Evolutionary conservation across 306 rosid genomes (phyloP).

Genomic region (Mucuna pruriens): DNA sequence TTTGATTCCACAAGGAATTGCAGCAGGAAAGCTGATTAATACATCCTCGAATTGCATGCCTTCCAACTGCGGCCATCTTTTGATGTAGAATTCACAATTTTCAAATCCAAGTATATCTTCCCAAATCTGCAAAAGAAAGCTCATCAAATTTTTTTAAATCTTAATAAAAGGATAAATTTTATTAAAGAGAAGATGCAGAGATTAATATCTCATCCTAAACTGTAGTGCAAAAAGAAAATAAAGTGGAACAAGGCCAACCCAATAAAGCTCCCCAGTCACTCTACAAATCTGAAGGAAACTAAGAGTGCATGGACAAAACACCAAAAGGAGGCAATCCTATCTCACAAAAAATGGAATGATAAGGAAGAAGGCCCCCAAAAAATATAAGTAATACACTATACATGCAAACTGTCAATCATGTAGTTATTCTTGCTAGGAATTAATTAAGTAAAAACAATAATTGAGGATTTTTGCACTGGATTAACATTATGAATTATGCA

Average conservation of each 20-base stretch:
- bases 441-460: not conserved
- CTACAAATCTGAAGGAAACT: not conserved
- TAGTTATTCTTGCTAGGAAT: constrained; percentile 17
- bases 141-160: constrained; percentile 25
- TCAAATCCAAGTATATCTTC: constrained; percentile 97
- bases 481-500: constrained; percentile 32
- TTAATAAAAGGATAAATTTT: not conserved
- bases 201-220: constrained; percentile 17
- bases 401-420: constrained; percentile 24
- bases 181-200: not conserved
- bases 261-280: not conserved
- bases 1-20: constrained; percentile 95
- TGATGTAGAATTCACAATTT: constrained; percentile 92
- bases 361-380: not conserved
- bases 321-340: constrained; percentile 15
- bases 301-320: constrained; percentile 13
- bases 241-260: not conserved
- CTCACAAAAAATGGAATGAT: not conserved
- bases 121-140: constrained; percentile 71
- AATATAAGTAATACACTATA: not conserved
- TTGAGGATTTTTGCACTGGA: not conserved
- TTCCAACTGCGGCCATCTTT: constrained; percentile 88
- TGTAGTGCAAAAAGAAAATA: not conserved
- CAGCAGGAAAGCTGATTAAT: constrained; percentile 80
- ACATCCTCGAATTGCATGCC: constrained; percentile 83